These are phyloP conservation scores for Trypanosomatidae sp. DNA, from an alignment of 208 protist genomes.

Conservation along the genomic window DNA sequence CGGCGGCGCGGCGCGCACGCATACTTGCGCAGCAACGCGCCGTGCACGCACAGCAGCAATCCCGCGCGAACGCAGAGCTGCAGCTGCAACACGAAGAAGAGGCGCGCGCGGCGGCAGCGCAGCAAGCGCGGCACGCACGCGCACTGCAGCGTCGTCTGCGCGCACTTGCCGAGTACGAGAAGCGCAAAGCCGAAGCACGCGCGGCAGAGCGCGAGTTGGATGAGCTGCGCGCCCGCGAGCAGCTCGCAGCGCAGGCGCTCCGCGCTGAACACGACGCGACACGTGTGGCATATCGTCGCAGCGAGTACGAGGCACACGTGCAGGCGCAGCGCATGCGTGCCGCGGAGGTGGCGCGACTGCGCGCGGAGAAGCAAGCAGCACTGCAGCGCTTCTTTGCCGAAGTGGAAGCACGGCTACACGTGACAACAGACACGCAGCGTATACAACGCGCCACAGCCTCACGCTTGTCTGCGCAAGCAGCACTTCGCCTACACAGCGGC, in stretches of 20 bases:
- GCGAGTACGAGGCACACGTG: conserved; percentile 26
- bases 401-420: conserved; percentile 44
- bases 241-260: conserved; percentile 16
- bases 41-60: conserved; percentile 24
- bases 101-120: conserved; percentile 2
- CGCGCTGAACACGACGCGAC: conserved; percentile 26
- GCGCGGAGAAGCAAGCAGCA: conserved; percentile 25
- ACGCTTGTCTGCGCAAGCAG: conserved; percentile 6
- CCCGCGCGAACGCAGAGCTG: conserved; percentile 11
- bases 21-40: conserved; percentile 10
- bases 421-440: conserved; percentile 35
- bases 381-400: conserved; percentile 57
- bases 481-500: neutral
- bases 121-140: neutral
- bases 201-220: conserved; percentile 30
- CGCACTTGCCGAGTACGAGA: conserved; percentile 22
- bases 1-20: too few species aligned
- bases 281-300: conserved; percentile 37
- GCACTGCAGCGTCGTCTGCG: conserved; percentile 34
- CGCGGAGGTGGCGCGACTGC: conserved; percentile 24
- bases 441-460: conserved; percentile 44
- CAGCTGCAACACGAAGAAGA: conserved; percentile 8
- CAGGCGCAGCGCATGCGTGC: conserved; percentile 12
- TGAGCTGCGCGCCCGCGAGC: conserved; percentile 13
- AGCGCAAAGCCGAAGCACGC: conserved; percentile 11